Evolutionary conservation across 2,329 filamentous ascomycete species (phyloP).

Genomic region (Colletotrichum viniferum): DNA sequence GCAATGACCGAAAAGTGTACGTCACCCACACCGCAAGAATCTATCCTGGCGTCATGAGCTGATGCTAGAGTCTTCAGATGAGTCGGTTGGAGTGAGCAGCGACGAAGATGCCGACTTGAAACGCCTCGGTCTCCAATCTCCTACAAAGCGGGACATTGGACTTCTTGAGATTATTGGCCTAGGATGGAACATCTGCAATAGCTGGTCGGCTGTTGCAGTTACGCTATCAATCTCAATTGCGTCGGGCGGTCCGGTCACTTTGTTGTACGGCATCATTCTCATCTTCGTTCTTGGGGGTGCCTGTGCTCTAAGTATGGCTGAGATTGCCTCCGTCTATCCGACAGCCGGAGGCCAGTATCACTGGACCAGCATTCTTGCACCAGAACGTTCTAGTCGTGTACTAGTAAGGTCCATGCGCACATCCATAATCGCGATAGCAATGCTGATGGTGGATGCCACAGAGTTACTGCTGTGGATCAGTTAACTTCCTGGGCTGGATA

Average conservation of each 20-base stretch:
- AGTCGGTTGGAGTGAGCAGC: not conserved
- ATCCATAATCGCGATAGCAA: rapidly evolving
- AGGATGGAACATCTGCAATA: conserved; percentile 26
- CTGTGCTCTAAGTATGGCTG: conserved; percentile 35
- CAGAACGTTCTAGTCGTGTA: conserved; percentile 14
- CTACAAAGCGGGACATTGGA: conserved; percentile 1
- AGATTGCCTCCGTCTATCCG: conserved; percentile 38
- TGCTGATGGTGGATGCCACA: not conserved
- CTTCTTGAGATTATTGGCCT: not conserved
- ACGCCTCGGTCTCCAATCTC: not conserved
- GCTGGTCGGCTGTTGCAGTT: conserved; percentile 27
- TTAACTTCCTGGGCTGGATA: conserved; percentile 10
- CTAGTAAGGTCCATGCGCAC: not conserved
- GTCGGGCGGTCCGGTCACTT: conserved; percentile 1
- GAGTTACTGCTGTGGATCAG: conserved; percentile 13
- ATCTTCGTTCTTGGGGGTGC: conserved; percentile 28
- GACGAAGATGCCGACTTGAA: not conserved
- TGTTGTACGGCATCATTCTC: conserved; percentile 34
- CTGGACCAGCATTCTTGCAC: conserved; percentile 35
- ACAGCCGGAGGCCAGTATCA: conserved; percentile 44
- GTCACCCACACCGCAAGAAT: rapidly evolving
- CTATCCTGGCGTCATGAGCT: rapidly evolving
- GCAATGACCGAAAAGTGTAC: not conserved
- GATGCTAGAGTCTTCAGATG: not conserved
- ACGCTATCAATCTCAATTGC: conserved; percentile 23